Evolutionary conservation across 768 basidiomycete genomes (phyloP).

Genomic region (Phylloporus arenicola): DNA sequence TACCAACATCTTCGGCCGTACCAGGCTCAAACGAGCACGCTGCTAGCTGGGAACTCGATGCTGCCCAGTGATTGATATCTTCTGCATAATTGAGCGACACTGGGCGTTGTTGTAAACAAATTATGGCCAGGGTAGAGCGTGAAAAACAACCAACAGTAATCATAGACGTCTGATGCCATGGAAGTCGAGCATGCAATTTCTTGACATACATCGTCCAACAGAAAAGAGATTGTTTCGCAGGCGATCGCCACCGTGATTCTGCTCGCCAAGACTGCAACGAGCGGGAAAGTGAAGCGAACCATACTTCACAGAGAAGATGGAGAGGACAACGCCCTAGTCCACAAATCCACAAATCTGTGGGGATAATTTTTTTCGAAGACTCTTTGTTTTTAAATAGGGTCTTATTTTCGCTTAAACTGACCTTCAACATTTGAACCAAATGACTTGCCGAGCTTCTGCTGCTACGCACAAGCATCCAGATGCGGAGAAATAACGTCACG

Average conservation of each 20-base stretch:
- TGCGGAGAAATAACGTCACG: background rate
- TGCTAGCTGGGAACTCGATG: conserved; percentile 41
- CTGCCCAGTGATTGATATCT: conserved; percentile 50
- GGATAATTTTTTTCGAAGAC: no score
- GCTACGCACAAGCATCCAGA: no score
- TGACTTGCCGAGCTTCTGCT: no score
- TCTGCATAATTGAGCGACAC: conserved; percentile 29
- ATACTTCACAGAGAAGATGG: background rate
- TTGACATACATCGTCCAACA: background rate
- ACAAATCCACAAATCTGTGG: background rate
- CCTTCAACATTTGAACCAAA: no score
- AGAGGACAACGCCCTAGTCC: background rate
- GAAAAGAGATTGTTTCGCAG: background rate
- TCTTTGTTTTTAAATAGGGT: no score
- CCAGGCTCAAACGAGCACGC: conserved; percentile 57
- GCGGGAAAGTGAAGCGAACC: background rate
- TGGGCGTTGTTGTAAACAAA: background rate
- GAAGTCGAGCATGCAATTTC: conserved; percentile 21
- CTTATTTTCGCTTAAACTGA: no score
- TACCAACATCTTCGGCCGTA: conserved; percentile 43
- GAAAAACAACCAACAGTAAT: conserved; percentile 28
- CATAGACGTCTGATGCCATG: conserved; percentile 42
- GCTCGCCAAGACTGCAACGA: background rate
- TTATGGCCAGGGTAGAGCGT: background rate
- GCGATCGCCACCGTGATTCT: background rate